A percentile compares a stretch with the other conserved stretches of the same genome.
Evolutionary conservation across 2,329 filamentous ascomycete genomes (phyloP).

Genomic region (Trichoderma hamatum): DNA sequence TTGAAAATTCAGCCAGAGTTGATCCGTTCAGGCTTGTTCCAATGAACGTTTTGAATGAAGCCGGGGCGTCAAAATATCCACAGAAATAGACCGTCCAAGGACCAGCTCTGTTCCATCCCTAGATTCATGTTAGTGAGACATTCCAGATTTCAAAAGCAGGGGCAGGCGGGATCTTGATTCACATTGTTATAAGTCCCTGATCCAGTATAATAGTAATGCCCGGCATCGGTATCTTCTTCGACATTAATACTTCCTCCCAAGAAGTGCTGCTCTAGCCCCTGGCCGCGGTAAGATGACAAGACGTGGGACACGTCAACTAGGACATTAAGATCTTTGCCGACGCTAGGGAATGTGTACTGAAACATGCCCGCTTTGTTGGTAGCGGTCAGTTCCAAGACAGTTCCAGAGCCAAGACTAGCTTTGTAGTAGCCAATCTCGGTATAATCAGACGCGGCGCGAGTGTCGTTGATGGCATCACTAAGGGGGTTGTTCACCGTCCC

Average conservation of each 20-base stretch:
- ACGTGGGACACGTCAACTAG: slow-evolving; percentile 69
- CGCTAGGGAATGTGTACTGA: slow-evolving; percentile 60
- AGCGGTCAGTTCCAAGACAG: slow-evolving; percentile 61
- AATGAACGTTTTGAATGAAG: slow-evolving; percentile 50
- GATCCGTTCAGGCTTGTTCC: slow-evolving; percentile 40
- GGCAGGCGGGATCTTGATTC: slow-evolving; percentile 27
- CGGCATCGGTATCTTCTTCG: slow-evolving; percentile 44
- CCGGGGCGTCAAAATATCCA: slow-evolving; percentile 57
- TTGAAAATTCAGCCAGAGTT: slow-evolving; percentile 40
- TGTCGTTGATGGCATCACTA: slow-evolving; percentile 56
- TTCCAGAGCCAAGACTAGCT: slow-evolving; percentile 57
- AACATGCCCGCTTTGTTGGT: slow-evolving; percentile 61
- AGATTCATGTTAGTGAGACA: background rate
- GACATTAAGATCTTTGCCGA: slow-evolving; percentile 46
- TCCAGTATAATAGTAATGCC: slow-evolving; percentile 56
- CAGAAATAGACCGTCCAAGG: slow-evolving; percentile 67
- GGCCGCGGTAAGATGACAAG: slow-evolving; percentile 63
- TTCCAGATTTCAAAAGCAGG: background rate
- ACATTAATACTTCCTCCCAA: slow-evolving; percentile 61
- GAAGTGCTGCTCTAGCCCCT: slow-evolving; percentile 65
- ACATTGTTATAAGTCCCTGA: slow-evolving; percentile 66
- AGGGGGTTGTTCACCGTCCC: slow-evolving; percentile 58
- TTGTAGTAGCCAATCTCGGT: slow-evolving; percentile 65
- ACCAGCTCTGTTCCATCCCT: slow-evolving; percentile 66
- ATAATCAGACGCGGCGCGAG: slow-evolving; percentile 53